A percentile compares a stretch with the other conserved stretches of the same genome.
Evolutionary conservation across 2,329 filamentous ascomycete genomes (phyloP).

Genomic region (Aspergillus neotritici): DNA sequence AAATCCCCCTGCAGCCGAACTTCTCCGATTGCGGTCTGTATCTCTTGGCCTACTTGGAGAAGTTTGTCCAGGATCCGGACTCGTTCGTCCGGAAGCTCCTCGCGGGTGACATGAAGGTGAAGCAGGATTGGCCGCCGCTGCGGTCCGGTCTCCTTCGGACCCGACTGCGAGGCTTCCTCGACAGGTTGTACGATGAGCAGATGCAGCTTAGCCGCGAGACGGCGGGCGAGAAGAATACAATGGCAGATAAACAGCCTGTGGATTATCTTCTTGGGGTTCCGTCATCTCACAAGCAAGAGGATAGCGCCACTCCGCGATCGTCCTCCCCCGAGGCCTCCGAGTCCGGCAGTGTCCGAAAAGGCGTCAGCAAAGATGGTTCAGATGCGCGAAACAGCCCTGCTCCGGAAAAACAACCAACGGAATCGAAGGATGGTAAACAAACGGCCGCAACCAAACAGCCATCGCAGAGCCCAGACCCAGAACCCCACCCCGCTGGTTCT

Average conservation of each 20-base stretch:
- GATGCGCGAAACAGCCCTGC: too few relatives aligned
- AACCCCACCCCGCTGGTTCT: neutral
- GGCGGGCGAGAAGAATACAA: conserved; percentile 32
- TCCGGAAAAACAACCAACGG: too few relatives aligned
- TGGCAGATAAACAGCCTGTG: conserved; percentile 27
- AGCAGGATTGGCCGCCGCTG: conserved; percentile 51
- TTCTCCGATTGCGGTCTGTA: conserved; percentile 86
- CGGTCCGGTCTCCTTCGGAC: conserved; percentile 55
- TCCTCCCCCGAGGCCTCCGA: neutral
- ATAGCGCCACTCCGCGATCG: neutral
- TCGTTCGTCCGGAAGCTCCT: conserved; percentile 63
- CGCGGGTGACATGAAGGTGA: conserved; percentile 55
- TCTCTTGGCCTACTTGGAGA: conserved; percentile 74
- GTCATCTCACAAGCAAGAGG: neutral
- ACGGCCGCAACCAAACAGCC: neutral
- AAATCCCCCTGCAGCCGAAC: conserved; percentile 75
- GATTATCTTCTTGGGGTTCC: conserved; percentile 28
- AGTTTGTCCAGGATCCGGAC: conserved; percentile 72
- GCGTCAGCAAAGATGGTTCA: too few relatives aligned
- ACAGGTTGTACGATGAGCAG: conserved; percentile 57
- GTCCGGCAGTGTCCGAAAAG: too few relatives aligned
- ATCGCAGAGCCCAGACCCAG: neutral
- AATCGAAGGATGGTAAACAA: neutral
- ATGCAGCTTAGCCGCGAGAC: conserved; percentile 32
- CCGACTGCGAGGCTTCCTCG: conserved; percentile 61